Conservation (phyloP, 352 stramenopile genomes). For the Phytophthora litchii region DNA sequence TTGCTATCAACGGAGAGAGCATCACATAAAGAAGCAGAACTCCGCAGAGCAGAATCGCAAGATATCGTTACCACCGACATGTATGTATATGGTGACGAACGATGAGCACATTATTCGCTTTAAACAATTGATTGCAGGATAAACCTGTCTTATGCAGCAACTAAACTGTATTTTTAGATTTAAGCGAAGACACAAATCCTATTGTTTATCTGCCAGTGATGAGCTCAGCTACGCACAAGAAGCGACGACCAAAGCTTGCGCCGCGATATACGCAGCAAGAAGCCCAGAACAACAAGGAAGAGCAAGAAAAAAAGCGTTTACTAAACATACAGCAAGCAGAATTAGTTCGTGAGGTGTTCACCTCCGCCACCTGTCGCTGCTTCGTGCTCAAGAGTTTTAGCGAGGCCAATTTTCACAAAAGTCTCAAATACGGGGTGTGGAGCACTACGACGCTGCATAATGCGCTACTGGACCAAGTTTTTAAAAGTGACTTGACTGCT, state of each 20-base stretch:
- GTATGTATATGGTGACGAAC: conserved; percentile 8
- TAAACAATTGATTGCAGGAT: no score
- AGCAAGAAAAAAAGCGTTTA: conserved; percentile 5
- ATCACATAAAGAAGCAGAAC: conserved; percentile 31
- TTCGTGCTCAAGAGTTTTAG: conserved; percentile 89
- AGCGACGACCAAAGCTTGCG: conserved; percentile 47
- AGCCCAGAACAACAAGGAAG: neutral
- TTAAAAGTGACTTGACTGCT: conserved; percentile 69
- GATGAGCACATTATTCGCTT: no score
- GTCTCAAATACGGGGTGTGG: conserved; percentile 85
- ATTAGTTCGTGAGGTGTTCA: conserved; percentile 62
- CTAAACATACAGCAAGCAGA: conserved; percentile 35
- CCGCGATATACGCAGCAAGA: conserved; percentile 42
- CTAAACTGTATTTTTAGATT: no score
- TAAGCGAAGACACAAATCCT: neutral
- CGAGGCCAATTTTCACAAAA: conserved; percentile 87
- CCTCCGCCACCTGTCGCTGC: conserved; percentile 67
- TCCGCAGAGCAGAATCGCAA: conserved; percentile 28
- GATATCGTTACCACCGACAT: neutral
- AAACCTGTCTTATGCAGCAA: no score
- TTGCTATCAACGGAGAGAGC: neutral
- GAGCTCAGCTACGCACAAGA: conserved; percentile 17
- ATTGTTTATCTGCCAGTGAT: conserved; percentile 4
- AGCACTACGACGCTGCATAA: conserved; percentile 78
- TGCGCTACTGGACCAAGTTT: conserved; percentile 69